Evolutionary conservation across 495 filamentous ascomycete species (phyloP), one percentile per base, ranked within the genome.

Genomic region (Aspergillus conjunctus): DNA sequence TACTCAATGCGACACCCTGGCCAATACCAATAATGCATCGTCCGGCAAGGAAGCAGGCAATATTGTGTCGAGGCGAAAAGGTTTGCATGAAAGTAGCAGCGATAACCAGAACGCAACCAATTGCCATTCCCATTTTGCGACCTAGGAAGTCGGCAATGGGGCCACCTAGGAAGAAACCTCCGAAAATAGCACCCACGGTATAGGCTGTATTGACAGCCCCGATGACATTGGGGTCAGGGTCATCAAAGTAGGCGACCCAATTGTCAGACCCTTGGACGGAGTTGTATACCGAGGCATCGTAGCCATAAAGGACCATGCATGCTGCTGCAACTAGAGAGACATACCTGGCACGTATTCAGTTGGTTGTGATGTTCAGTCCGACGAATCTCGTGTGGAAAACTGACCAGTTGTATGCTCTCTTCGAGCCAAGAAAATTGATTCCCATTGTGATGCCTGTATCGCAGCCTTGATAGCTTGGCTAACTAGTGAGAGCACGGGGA

Each of bases 281-380:
- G 67, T 87, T 87, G 76, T 79, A 88, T 10, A 87, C 84, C 1
- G 84, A 86, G 26, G 84, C 84, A 78, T 88, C 85, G 60, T 86
- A 88, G 11, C 86, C 85, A 65, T 86, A 88, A 15, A 88, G 73
- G 15, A 87, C 83, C 86, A 88, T 88, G 66, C 84, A 87, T 70
- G 83, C 77, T 65, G 85, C 84, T 33, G 84, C 84, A 51, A 87
- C 81, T 30, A 83, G 71, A 48, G 85, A 85, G 52, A 84, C 79
- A 71, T 85, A 87, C 85, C 84, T 86, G 54, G 17, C 31, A 34
- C 43, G 0, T 30, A 6, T 22, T 22, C 22, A 14, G 12, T 51
- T 20, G 44, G 58, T 26, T 43, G 1, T 9, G 15, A 49, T 33
- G 14, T 31, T 51, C 10, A 15, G 30, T 18, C 2, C 18, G 17